Percentiles rank a stretch among this genome's conserved stretches.
These are phyloP conservation scores for Ochromonadaceae sp. DNA, from an alignment of 352 stramenopile species.

Conservation along the genomic window DNA sequence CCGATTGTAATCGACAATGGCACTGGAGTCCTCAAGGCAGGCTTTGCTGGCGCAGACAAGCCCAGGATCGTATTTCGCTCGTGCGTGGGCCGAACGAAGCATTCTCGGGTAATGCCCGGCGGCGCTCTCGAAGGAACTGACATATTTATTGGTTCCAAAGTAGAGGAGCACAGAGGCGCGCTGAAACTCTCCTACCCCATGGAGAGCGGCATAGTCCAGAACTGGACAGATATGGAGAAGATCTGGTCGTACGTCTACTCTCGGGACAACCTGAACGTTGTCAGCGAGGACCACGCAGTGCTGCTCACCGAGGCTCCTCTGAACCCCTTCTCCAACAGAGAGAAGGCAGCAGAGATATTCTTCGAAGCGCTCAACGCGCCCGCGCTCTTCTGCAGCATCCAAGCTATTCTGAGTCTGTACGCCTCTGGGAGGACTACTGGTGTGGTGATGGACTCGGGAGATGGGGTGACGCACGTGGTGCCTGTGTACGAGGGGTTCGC, in stretches of 20 bases:
- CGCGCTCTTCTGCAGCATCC: slow-evolving; percentile 58
- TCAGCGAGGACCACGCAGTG: slow-evolving; percentile 69
- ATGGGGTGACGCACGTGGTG: slow-evolving; percentile 81
- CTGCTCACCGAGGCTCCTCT: slow-evolving; percentile 78
- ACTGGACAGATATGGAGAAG: slow-evolving; percentile 76
- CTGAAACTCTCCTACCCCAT: slow-evolving; percentile 66
- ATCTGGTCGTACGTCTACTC: slow-evolving; percentile 38
- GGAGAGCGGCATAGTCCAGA: slow-evolving; percentile 70
- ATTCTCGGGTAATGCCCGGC: slow-evolving; percentile 83
- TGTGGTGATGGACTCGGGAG: slow-evolving; percentile 73
- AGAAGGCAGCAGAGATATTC: slow-evolving; percentile 80
- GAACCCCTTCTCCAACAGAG: slow-evolving; percentile 77
- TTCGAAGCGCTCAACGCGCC: slow-evolving; percentile 87
- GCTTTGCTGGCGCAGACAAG: slow-evolving; percentile 84
- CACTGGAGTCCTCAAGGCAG: slow-evolving; percentile 81
- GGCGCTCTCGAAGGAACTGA: slow-evolving; percentile 70
- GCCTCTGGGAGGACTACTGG: slow-evolving; percentile 80
- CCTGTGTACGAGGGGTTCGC: slow-evolving; percentile 94
- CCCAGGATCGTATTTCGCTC: slow-evolving; percentile 61
- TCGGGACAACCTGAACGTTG: slow-evolving; percentile 35
- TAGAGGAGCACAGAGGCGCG: slow-evolving; percentile 48
- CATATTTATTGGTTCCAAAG: slow-evolving; percentile 61
- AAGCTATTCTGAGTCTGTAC: slow-evolving; percentile 81
- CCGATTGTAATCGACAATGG: slow-evolving; percentile 81
- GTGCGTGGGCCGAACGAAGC: slow-evolving; percentile 77